Evolutionary conservation across 306 rosid genomes (phyloP), one percentile per base, ranked within the genome.

Genomic region (Dalbergia cultrata): DNA sequence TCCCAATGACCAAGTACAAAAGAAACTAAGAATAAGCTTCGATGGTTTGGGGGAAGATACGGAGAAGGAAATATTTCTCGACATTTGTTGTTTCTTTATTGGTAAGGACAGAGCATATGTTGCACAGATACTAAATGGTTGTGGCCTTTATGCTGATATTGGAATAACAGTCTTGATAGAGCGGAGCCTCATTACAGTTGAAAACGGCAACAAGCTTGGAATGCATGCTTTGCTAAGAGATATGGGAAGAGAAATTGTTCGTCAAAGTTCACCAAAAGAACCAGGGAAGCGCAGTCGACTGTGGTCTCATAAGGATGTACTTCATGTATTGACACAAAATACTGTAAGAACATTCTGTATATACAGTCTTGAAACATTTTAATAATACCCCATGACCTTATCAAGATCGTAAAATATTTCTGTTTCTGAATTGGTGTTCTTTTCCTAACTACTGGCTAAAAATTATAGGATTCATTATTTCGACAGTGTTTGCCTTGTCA

Each of bases 221-320:
- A 67, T 81, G 71, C 85, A 81, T 75, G 58, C 35, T 75, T 74
- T 81, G 26, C 0, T 81, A 35, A 39, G 81, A 71, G 88, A 86
- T 39, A 88, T 86, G 88, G 92, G 88, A 54, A 67, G 84, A 64
- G 82, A 72, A 47, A 84, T 88, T 6, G 69, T 76, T 50, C 80
- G 82, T 26, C 47, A 72, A 17, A 68, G 50, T 12, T 81, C 77
- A 11, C n/a, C n/a, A n/a, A n/a, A n/a, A n/a, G n/a, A n/a, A n/a
- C n/a, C n/a, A n/a, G n/a, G n/a, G n/a, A n/a, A n/a, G n/a, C n/a
- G n/a, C n/a, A n/a, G n/a, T n/a, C n/a, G n/a, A n/a, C n/a, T n/a
- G n/a, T n/a, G n/a, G n/a, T n/a, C n/a, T n/a, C n/a, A n/a, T n/a
- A n/a, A n/a, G n/a, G n/a, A n/a, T n/a, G n/a, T n/a, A n/a, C n/a